Conservation (phyloP, 164 flowering plant genomes). For the Umbellularia californica region DNA sequence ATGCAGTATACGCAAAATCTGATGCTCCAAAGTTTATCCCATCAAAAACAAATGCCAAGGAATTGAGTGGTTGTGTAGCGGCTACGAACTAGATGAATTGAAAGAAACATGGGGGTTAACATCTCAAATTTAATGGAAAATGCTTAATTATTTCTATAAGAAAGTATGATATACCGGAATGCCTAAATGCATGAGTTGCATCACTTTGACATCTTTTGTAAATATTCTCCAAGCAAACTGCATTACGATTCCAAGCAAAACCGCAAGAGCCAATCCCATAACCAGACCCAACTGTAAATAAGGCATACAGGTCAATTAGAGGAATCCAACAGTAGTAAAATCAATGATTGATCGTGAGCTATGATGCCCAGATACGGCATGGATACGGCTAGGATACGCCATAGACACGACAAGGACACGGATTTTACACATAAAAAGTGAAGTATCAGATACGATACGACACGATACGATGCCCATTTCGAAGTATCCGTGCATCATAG, state of each 20-base stretch:
- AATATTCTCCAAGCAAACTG: slow-evolving; percentile 60
- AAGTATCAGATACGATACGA: too few species aligned
- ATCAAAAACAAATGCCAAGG: slow-evolving; percentile 80
- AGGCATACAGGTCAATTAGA: neutral
- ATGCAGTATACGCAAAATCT: slow-evolving; percentile 74
- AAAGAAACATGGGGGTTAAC: neutral
- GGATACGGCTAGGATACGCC: too few species aligned
- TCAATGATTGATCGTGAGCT: neutral
- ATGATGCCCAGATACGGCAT: too few species aligned
- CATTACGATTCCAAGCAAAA: slow-evolving; percentile 57
- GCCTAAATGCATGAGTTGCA: slow-evolving; percentile 54
- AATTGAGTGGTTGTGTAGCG: slow-evolving; percentile 75
- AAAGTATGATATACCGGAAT: slow-evolving; percentile 56
- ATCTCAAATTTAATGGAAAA: neutral
- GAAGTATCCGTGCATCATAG: neutral
- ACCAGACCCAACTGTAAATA: slow-evolving; percentile 66
- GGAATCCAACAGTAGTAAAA: neutral
- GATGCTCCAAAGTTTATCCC: slow-evolving; percentile 92
- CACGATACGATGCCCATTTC: too few species aligned
- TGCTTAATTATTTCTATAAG: neutral
- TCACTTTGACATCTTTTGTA: slow-evolving; percentile 53
- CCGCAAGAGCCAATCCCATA: slow-evolving; percentile 56
- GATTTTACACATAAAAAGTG: too few species aligned
- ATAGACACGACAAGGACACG: too few species aligned
- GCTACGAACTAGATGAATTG: slow-evolving; percentile 66